Base-by-base conservation (phyloP, 2,329 filamentous ascomycete genomes). In the Chrysoporthe cubensis region DNA sequence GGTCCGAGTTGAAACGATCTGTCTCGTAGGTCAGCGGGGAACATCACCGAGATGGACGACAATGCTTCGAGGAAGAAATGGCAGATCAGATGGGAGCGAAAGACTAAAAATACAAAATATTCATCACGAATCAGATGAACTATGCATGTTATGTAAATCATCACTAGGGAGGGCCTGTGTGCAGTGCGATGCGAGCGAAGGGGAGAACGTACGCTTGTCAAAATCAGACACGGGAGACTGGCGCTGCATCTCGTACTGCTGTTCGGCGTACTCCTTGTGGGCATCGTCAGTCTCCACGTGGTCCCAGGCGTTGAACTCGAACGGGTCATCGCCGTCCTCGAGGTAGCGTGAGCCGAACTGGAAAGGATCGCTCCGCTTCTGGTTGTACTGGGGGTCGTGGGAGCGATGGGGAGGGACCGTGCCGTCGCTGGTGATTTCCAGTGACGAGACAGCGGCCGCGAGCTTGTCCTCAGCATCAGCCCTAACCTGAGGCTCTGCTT, bases 261-360 rank as follows among this genome's bases (percentile, higher is more conserved):
- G 81, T 79, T 94, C 89, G 69, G 94, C 90, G 79, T 96, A 97
- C 76, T 91, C 88, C 76, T 91, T 90, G 84, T 97, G 98, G 52
- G 90, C 86, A 73, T 93, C 89, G 81, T 98, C 95, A 77, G 94
- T 94, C 80, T 95, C 91, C 77, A 98, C 96, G 78, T 99, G 95
- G 78, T 99, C 96, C 96, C 96, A 99, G 48, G 96, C 96, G 79
- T 99, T 99, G 87, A 96, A 97, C 78, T 96, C 91, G 81, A 95
- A 99, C 75, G 97, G 92, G 77, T 98, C 87, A 81, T 97, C 94
- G 76, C 89, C 88, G 78, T 95, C 86, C 74, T 91, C 89, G 63
- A 99, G 88, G 75, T 87, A 92, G 69, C 95, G 92, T 60, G 92
- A 96, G 70, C 96, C 96, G 79, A 99, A 99, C 80, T 96, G 91